phyloP scores from a whole-genome alignment of 441 rosid species.

The Croton laevigatus region DNA sequence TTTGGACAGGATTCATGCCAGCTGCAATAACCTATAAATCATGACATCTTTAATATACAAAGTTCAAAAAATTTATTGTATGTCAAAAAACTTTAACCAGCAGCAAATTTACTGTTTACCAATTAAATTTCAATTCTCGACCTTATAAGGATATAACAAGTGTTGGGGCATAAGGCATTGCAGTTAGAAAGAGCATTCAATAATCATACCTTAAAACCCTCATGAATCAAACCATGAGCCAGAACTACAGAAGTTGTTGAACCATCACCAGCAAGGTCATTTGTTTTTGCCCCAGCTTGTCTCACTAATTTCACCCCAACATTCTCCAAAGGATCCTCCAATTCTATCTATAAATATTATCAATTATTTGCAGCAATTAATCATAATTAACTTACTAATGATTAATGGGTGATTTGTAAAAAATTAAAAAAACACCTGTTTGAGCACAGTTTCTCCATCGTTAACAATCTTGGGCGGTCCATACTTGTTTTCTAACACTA shows the following conservation, averaged over 20 bases:
- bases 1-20: slow-evolving; percentile 72
- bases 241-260: slow-evolving; percentile 85
- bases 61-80: not conserved
- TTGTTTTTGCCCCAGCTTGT: slow-evolving; percentile 93
- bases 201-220: slow-evolving; percentile 67
- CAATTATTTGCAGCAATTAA: not conserved
- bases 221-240: slow-evolving; percentile 83
- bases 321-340: slow-evolving; percentile 85
- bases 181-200: not conserved
- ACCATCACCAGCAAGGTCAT: slow-evolving; percentile 93
- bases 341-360: slow-evolving; percentile 41
- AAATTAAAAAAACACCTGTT: slow-evolving; percentile 40
- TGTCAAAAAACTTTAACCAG: not conserved
- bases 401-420: not conserved
- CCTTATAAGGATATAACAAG: not conserved
- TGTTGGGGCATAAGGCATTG: not conserved
- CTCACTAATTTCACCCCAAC: slow-evolving; percentile 95
- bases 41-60: slow-evolving; percentile 20
- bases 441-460: slow-evolving; percentile 90
- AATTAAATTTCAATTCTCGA: not conserved
- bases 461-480: slow-evolving; percentile 93
- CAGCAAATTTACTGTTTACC: not conserved
- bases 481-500: slow-evolving; percentile 82
- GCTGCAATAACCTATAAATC: slow-evolving; percentile 67
- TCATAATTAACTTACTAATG: not conserved